phyloP scores from a whole-genome alignment of 2,329 filamentous ascomycete genomes.

The Fonsecaea pedrosoi region DNA sequence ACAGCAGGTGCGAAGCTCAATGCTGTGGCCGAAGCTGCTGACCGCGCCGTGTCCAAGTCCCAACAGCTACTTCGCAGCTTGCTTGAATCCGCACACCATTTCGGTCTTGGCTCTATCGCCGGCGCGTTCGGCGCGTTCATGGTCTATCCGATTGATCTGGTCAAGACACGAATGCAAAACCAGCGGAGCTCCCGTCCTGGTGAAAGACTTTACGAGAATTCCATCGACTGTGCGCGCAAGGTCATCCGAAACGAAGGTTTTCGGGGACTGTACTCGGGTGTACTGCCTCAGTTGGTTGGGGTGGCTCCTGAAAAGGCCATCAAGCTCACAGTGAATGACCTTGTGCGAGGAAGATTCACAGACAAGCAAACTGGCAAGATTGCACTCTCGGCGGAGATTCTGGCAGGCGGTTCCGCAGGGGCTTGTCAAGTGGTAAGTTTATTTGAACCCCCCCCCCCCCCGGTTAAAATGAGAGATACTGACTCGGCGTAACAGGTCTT shows the following conservation, averaged over 20 bases:
- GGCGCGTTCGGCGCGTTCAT: conserved; percentile 98
- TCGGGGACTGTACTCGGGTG: conserved; percentile 88
- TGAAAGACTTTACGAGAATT: conserved; percentile 94
- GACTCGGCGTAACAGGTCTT: conserved; percentile 69
- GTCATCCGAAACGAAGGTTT: conserved; percentile 92
- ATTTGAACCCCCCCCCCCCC: conserved; percentile 9
- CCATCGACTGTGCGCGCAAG: conserved; percentile 91
- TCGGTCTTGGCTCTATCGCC: conserved; percentile 83
- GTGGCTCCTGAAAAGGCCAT: conserved; percentile 99
- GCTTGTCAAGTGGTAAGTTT: conserved; percentile 90
- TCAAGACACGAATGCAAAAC: conserved; percentile 99
- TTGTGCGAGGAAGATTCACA: conserved; percentile 78
- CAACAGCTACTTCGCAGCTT: conserved; percentile 67
- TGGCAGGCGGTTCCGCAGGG: conserved; percentile 89
- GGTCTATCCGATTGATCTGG: conserved; percentile 98
- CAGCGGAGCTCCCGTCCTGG: conserved; percentile 84
- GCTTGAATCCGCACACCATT: conserved; percentile 85
- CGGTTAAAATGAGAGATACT: conserved; percentile 6
- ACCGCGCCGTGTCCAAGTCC: conserved; percentile 62
- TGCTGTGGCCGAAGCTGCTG: conserved; percentile 47
- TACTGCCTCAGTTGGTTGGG: conserved; percentile 92
- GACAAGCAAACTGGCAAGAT: conserved; percentile 78
- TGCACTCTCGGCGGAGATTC: conserved; percentile 71
- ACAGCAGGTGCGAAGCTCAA: conserved; percentile 62
- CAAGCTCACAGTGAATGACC: conserved; percentile 96